A percentile compares a stretch with the other conserved stretches of the same genome.
Evolutionary conservation across 2,329 filamentous ascomycete genomes (phyloP).

Genomic region (Diplodia intermedia): DNA sequence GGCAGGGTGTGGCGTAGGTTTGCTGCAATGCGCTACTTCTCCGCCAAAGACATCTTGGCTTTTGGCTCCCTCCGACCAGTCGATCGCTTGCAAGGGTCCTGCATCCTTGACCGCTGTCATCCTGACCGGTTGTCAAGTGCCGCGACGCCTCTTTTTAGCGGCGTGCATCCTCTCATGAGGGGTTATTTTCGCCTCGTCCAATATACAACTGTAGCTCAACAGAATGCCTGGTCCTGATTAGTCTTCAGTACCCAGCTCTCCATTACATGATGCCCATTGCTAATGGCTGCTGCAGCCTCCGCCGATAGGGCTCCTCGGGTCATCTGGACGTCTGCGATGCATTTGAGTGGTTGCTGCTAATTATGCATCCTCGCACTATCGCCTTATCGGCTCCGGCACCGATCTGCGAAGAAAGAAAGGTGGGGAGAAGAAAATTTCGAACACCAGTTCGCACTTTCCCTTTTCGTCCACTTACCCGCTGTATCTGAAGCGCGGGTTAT

Average conservation of each 20-base stretch:
- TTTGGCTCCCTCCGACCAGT: slow-evolving; percentile 16
- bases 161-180: slow-evolving; percentile 22
- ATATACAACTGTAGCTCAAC: slow-evolving; percentile 26
- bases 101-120: slow-evolving; percentile 19
- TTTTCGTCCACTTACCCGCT: not conserved
- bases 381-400: slow-evolving; percentile 13
- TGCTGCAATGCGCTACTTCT: slow-evolving; percentile 18
- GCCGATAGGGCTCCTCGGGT: slow-evolving; percentile 21
- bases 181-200: slow-evolving; percentile 27
- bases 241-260: slow-evolving; percentile 1
- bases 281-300: slow-evolving; percentile 11
- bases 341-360: slow-evolving; percentile 7
- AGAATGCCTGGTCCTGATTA: slow-evolving; percentile 14
- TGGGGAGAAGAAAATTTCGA: slow-evolving; percentile 14
- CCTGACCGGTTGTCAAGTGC: slow-evolving; percentile 16
- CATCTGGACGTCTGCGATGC: slow-evolving; percentile 4
- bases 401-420: slow-evolving; percentile 6
- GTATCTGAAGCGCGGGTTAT: slow-evolving; percentile 7
- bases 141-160: slow-evolving; percentile 29
- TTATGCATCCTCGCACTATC: slow-evolving; percentile 5
- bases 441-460: slow-evolving; percentile 3
- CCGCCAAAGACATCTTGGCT: slow-evolving; percentile 9
- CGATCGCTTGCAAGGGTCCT: slow-evolving; percentile 22
- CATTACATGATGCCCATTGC: slow-evolving; percentile 18
- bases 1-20: slow-evolving; percentile 24